Conservation (phyloP, 2,329 filamentous ascomycete genomes). For the Raffaelea albimanens region DNA sequence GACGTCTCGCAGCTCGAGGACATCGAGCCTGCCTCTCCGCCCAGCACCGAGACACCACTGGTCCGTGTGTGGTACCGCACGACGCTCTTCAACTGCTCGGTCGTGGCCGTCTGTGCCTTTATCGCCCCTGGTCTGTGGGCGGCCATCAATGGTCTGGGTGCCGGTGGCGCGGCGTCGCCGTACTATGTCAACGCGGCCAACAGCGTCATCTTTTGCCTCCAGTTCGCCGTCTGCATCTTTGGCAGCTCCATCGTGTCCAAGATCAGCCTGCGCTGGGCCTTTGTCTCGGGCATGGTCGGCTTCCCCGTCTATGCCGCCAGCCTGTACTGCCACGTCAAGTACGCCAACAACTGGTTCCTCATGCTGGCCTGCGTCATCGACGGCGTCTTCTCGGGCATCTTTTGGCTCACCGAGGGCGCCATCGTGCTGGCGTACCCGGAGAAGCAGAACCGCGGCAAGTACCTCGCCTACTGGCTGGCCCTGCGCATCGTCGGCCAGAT, state of each 20-base stretch:
- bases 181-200: constrained; percentile 62
- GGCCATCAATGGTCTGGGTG: constrained; percentile 66
- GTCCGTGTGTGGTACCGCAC: too few relatives aligned
- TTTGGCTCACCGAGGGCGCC: constrained; percentile 65
- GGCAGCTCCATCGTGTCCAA: constrained; percentile 51
- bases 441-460: constrained; percentile 53
- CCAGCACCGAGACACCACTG: too few relatives aligned
- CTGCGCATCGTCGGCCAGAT: constrained; percentile 53
- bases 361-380: too few relatives aligned
- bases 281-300: constrained; percentile 57
- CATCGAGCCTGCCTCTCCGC: too few relatives aligned
- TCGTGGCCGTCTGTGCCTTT: constrained; percentile 43
- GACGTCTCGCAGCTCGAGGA: too few relatives aligned
- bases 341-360: constrained; percentile 52
- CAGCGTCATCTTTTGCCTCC: constrained; percentile 52
- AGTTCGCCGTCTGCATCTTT: constrained; percentile 58
- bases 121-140: constrained; percentile 62
- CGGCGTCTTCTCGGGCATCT: constrained; percentile 37
- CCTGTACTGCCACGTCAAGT: constrained; percentile 19
- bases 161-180: constrained; percentile 55
- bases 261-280: constrained; percentile 59
- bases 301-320: constrained; percentile 40
- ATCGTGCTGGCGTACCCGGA: constrained; percentile 67
- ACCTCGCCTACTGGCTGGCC: constrained; percentile 54
- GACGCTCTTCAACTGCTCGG: too few relatives aligned